Percentiles rank a stretch among this genome's conserved stretches.
Conservation (phyloP, 1,139 yeast genomes). For the Yarrowia galli region DNA sequence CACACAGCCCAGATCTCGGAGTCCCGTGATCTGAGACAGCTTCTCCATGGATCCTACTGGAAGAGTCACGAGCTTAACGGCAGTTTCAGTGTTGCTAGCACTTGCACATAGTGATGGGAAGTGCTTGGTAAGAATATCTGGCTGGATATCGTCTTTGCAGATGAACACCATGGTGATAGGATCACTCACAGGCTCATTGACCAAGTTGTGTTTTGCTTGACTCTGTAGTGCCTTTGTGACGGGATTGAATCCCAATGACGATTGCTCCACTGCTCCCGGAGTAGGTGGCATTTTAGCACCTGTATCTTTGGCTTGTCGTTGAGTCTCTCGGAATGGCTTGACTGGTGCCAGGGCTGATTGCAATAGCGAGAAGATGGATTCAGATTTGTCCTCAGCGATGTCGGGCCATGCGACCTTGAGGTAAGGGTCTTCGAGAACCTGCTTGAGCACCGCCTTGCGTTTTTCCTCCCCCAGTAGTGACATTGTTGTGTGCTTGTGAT, state of each 20-base stretch:
- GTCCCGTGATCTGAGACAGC: slow-evolving; percentile 12
- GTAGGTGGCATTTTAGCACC: slow-evolving; percentile 11
- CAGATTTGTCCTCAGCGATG: slow-evolving; percentile 1
- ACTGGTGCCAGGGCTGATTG: slow-evolving; percentile 6
- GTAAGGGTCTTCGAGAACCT: slow-evolving; percentile 40
- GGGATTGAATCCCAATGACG: slow-evolving; percentile 39
- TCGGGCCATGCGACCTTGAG: slow-evolving; percentile 38
- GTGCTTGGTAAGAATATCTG: slow-evolving; percentile 39
- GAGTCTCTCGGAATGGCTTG: background rate
- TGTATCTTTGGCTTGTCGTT: background rate
- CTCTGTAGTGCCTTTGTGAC: slow-evolving; percentile 37
- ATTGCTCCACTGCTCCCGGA: slow-evolving; percentile 13
- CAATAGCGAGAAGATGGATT: slow-evolving; percentile 11
- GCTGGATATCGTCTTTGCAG: slow-evolving; percentile 39
- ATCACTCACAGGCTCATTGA: background rate
- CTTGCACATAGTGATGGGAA: slow-evolving; percentile 39
- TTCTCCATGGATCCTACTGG: slow-evolving; percentile 34
- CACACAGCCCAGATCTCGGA: slow-evolving; percentile 22
- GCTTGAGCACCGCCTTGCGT: slow-evolving; percentile 39
- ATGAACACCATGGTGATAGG: slow-evolving; percentile 35
- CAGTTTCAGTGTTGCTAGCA: slow-evolving; percentile 5
- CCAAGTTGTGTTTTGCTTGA: slow-evolving; percentile 19
- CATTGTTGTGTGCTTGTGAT: background rate
- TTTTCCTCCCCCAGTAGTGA: slow-evolving; percentile 40
- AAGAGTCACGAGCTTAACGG: slow-evolving; percentile 33